Conservation (phyloP, 768 basidiomycete species). For the Suillus luteus region DNA sequence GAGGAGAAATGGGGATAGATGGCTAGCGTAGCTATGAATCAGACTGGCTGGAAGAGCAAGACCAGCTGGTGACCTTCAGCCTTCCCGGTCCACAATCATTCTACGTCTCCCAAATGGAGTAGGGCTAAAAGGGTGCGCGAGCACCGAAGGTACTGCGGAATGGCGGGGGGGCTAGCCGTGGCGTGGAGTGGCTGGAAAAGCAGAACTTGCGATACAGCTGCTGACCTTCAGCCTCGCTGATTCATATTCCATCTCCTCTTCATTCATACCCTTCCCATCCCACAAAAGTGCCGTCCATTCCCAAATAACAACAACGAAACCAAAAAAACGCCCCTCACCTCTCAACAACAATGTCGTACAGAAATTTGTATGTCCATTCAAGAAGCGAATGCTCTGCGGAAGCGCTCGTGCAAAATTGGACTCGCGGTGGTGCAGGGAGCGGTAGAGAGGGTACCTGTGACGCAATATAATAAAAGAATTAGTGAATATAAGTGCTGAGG, state of each 20-base stretch:
- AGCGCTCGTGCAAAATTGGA: conserved; percentile 77
- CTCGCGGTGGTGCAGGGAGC: conserved; percentile 82
- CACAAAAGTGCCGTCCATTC: neutral
- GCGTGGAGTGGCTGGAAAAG: neutral
- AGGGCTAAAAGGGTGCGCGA: neutral
- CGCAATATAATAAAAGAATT: neutral
- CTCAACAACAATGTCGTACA: conserved; percentile 79
- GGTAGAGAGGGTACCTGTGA: conserved; percentile 66
- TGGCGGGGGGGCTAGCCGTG: neutral
- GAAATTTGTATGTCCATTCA: conserved; percentile 85
- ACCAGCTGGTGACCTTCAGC: neutral
- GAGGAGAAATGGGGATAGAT: neutral
- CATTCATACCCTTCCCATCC: neutral
- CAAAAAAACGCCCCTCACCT: conserved; percentile 30
- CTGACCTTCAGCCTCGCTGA: neutral
- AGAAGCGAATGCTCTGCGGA: conserved; percentile 75
- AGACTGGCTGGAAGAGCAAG: neutral
- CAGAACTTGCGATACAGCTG: neutral
- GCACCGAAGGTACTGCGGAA: neutral
- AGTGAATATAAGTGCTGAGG: neutral
- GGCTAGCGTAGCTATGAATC: neutral
- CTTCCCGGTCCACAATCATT: neutral
- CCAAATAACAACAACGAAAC: neutral
- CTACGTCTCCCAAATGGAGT: neutral
- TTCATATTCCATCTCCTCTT: neutral